Conservation (phyloP, 768 basidiomycete species). For the Chalciporus sphaerocephalus region DNA sequence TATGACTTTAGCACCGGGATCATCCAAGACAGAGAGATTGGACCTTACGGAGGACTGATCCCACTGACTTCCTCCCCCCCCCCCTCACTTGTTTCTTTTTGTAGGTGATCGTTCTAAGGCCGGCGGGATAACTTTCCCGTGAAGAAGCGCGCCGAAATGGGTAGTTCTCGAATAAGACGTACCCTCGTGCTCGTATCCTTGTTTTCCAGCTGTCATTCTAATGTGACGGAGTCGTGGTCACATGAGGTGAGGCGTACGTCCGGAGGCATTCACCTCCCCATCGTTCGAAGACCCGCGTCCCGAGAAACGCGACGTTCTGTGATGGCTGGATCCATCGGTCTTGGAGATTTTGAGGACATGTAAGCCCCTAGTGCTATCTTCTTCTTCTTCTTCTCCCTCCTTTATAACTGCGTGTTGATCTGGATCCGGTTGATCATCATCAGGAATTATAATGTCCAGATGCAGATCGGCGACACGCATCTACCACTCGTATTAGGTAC, state of each 20-base stretch:
- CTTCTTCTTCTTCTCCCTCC: no score
- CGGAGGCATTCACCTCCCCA: conserved; percentile 25
- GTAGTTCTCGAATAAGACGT: conserved; percentile 2
- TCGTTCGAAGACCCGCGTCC: conserved; percentile 7
- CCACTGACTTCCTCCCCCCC: not conserved
- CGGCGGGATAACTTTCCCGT: not conserved
- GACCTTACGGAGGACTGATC: not conserved
- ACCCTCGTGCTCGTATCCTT: conserved; percentile 7
- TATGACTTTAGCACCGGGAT: not conserved
- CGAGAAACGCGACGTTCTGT: conserved; percentile 9
- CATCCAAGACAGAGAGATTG: not conserved
- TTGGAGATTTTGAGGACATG: conserved; percentile 64
- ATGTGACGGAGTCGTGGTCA: not conserved
- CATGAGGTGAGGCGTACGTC: conserved; percentile 3
- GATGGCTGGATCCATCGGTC: conserved; percentile 40
- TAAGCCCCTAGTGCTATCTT: conserved; percentile 40
- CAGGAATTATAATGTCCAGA: conserved; percentile 62
- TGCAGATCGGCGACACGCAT: conserved; percentile 50
- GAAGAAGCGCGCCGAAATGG: conserved; percentile 10
- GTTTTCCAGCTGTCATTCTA: conserved; percentile 1
- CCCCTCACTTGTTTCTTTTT: not conserved
- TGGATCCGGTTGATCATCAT: not conserved
- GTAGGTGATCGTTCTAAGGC: not conserved
- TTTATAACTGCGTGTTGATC: conserved; percentile 6
- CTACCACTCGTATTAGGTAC: conserved; percentile 60